Conservation (phyloP, 345 rosid species). For the Salix brachista region DNA sequence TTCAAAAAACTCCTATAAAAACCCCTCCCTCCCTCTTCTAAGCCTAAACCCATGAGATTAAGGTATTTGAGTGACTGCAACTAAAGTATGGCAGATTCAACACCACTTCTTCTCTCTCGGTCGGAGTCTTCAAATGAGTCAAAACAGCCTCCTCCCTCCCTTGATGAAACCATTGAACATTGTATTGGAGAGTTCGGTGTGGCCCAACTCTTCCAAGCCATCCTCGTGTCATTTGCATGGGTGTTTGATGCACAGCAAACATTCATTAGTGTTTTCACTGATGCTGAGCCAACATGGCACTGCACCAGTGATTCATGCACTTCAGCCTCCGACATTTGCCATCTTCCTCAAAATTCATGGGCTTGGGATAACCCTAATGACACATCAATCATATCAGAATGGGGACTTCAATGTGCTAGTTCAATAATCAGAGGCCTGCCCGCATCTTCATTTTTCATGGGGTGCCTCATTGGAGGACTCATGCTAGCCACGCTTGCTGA, state of each 20-base stretch:
- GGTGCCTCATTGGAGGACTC: slow-evolving; percentile 55
- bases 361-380: slow-evolving; percentile 39
- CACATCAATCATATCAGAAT: slow-evolving; percentile 49
- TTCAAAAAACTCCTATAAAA: too few species aligned
- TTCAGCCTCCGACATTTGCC: slow-evolving; percentile 30
- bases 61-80: too few species aligned
- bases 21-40: too few species aligned
- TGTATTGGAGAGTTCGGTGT: slow-evolving; percentile 34
- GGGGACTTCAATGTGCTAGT: slow-evolving; percentile 46
- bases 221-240: slow-evolving; percentile 48
- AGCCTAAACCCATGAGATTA: too few species aligned
- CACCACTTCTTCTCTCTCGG: slow-evolving; percentile 27
- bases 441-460: slow-evolving; percentile 54
- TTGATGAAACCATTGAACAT: slow-evolving; percentile 40
- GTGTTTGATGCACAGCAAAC: slow-evolving; percentile 67
- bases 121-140: slow-evolving; percentile 7
- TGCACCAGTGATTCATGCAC: slow-evolving; percentile 30
- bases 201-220: slow-evolving; percentile 43
- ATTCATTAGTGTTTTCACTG: slow-evolving; percentile 56
- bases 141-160: slow-evolving; percentile 9
- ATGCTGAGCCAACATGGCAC: slow-evolving; percentile 52
- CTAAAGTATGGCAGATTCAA: not conserved
- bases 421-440: slow-evolving; percentile 51
- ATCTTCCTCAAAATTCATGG: slow-evolving; percentile 41
- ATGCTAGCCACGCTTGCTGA: slow-evolving; percentile 49